These are phyloP conservation scores for Calonectria pauciramosa DNA, from an alignment of 2,329 filamentous ascomycete genomes.

Conservation along the genomic window DNA sequence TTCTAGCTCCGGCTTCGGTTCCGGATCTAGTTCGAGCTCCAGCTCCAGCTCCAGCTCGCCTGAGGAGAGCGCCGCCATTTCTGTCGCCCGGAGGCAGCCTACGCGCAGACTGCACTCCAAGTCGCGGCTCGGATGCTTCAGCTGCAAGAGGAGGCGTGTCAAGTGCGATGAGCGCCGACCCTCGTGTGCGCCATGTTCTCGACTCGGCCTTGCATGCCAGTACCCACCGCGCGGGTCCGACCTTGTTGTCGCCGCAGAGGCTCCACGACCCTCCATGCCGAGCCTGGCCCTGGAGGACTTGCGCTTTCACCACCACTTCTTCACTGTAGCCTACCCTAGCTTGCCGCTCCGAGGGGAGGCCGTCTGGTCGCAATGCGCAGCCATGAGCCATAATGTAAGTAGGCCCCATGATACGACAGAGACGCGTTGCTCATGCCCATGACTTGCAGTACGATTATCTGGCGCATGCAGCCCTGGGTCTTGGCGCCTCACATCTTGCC, in stretches of 20 bases:
- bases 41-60: slow-evolving; percentile 18
- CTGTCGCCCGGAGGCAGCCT: slow-evolving; percentile 1
- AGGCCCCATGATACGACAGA: not conserved
- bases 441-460: slow-evolving; percentile 51
- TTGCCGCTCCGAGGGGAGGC: slow-evolving; percentile 49
- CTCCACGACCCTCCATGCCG: slow-evolving; percentile 30
- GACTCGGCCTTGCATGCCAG: slow-evolving; percentile 51
- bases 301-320: slow-evolving; percentile 65
- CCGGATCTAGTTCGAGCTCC: not conserved
- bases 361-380: slow-evolving; percentile 51
- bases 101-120: slow-evolving; percentile 41
- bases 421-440: not conserved
- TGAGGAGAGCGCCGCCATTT: not conserved
- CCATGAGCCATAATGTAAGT: slow-evolving; percentile 52
- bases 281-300: slow-evolving; percentile 59
- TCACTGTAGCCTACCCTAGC: slow-evolving; percentile 57
- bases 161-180: slow-evolving; percentile 50
- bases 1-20: not conserved
- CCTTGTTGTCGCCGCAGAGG: not conserved
- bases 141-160: slow-evolving; percentile 49
- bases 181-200: slow-evolving; percentile 48
- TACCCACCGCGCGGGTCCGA: slow-evolving; percentile 45
- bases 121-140: slow-evolving; percentile 51
- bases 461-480: slow-evolving; percentile 53
- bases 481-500: slow-evolving; percentile 54